phyloP scores from a whole-genome alignment of 805 yeast genomes.

The Teunomyces tritomae region DNA sequence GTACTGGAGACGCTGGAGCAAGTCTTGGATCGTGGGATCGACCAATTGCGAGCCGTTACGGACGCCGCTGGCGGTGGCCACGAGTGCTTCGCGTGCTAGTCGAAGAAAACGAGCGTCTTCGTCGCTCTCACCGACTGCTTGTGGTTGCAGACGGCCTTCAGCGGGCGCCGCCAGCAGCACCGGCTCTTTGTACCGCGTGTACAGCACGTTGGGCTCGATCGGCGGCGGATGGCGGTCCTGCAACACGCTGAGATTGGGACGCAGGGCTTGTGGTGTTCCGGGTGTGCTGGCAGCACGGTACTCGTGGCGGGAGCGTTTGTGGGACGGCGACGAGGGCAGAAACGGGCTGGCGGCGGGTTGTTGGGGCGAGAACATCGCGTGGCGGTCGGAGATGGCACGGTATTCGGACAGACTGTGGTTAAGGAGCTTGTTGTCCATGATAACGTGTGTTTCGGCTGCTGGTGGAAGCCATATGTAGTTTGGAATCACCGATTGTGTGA shows the following conservation, averaged over 20 bases:
- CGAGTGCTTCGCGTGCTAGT: constrained; percentile 61
- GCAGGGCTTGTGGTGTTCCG: constrained; percentile 6
- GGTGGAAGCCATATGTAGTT: background rate
- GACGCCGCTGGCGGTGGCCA: constrained; percentile 47
- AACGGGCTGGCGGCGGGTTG: constrained; percentile 12
- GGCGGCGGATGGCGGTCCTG: constrained; percentile 14
- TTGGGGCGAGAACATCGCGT: constrained; percentile 13
- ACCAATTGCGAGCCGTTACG: constrained; percentile 32
- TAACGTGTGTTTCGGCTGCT: background rate
- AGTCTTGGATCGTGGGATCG: constrained; percentile 62
- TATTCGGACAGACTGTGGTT: background rate
- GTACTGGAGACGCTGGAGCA: constrained; percentile 58
- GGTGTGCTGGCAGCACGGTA: constrained; percentile 5
- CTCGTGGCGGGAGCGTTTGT: constrained; percentile 10
- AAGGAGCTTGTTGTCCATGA: constrained; percentile 1
- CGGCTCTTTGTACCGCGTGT: background rate
- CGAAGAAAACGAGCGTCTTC: constrained; percentile 57
- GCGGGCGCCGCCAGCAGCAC: background rate
- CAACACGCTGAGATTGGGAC: background rate
- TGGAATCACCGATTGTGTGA: background rate
- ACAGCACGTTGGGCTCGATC: constrained; percentile 19
- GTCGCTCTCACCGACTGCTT: constrained; percentile 8
- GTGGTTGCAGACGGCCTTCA: background rate
- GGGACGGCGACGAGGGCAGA: constrained; percentile 8
- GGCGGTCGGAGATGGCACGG: constrained; percentile 1